Percentiles rank a stretch among this genome's conserved stretches.
Evolutionary conservation across 345 rosid species (phyloP).

Genomic region (Syzygium oleosum): DNA sequence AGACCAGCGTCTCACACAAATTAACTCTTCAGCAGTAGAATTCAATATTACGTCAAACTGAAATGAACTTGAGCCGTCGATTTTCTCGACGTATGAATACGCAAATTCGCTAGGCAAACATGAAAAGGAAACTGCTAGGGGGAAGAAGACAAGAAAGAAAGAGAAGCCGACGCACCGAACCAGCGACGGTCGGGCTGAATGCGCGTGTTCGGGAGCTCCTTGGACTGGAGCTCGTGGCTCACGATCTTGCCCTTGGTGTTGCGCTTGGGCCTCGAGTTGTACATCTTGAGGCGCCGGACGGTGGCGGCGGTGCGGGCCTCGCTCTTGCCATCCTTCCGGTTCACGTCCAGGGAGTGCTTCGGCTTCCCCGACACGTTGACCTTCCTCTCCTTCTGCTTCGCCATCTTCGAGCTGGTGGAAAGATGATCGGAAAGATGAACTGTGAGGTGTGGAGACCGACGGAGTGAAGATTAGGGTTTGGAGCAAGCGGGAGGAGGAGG

Average conservation of each 20-base stretch:
- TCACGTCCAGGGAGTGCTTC: constrained; percentile 85
- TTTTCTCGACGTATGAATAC: background rate
- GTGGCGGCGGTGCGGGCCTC: constrained; percentile 53
- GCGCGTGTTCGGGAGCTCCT: constrained; percentile 67
- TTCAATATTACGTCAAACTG: background rate
- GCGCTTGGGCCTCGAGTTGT: constrained; percentile 56
- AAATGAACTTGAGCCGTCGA: background rate
- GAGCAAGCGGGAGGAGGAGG: background rate
- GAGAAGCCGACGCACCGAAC: constrained; percentile 40
- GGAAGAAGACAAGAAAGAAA: background rate
- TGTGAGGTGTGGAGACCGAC: background rate
- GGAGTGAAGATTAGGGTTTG: background rate
- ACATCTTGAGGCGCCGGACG: constrained; percentile 89
- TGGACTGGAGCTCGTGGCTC: constrained; percentile 64
- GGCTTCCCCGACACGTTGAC: constrained; percentile 78
- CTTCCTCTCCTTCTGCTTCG: constrained; percentile 49
- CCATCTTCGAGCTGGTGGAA: background rate
- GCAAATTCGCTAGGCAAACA: background rate
- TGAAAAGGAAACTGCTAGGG: background rate
- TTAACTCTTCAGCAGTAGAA: background rate
- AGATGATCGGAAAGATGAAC: background rate
- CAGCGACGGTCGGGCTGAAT: constrained; percentile 85
- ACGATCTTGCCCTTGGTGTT: constrained; percentile 44
- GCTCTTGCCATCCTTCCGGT: constrained; percentile 49
- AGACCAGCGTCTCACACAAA: background rate